Base-by-base conservation (phyloP, 2,329 filamentous ascomycete species). In the Aspergillus sclerotialis region DNA sequence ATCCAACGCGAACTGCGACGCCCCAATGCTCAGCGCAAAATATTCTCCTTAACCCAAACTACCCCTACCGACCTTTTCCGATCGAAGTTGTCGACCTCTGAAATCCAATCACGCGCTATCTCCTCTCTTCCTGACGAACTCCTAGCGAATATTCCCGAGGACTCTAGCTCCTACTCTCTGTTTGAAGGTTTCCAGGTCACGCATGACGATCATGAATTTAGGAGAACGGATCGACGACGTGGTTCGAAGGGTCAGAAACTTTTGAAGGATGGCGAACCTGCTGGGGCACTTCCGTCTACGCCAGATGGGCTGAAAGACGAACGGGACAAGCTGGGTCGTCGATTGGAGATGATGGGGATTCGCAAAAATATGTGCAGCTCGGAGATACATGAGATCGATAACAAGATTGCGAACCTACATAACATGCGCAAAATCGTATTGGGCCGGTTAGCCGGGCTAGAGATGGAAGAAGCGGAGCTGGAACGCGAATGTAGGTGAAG, bases 311-410 rank as follows among this genome's bases (percentile, higher is more conserved):
- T 96, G 45, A 86, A 84, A 60, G 84, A 82, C 56, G 87, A 94
- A 48, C 85, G 85, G 59, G 76, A 82, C 28, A 70, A 76, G 35
- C 73, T 95, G 66, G 81, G 83, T 66, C 88, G 93, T 60, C 78
- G 86, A 46, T 70, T 98, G 48, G 88, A 96, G 55, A 85, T 95
- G 77, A 79, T 96, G 67, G 76, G 82, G 3, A 79, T 96, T 42
- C 78, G 92, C 39, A 98, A 98, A 64, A 94, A 92, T 55, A 95
- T 98, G 90, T 90, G 89, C 48, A 92, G 87, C 52, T 84, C 86
- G 43, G 92, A 98, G 62, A 96, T 98, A 39, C 79, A 80, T 40
- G 92, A 98, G 55, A 94, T 98, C 41, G 92, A 98, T 64, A 89
- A 84, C 65, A 98, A 96, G 64, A 90, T 98, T 44, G 78, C 86